Percentiles rank a stretch among this genome's conserved stretches.
These are phyloP conservation scores for Saturnispora serradocipensis DNA, from an alignment of 805 yeast species.

Conservation along the genomic window DNA sequence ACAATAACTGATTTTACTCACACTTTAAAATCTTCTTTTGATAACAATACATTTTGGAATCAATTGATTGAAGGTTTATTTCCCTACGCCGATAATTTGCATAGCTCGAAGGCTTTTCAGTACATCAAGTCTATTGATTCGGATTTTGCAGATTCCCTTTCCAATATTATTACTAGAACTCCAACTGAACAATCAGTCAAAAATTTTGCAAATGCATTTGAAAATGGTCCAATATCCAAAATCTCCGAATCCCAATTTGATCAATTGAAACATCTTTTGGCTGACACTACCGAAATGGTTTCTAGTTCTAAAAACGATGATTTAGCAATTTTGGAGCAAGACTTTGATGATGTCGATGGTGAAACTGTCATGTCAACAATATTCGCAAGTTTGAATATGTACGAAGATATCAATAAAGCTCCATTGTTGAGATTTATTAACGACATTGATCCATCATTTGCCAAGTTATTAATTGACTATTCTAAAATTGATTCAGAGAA, in stretches of 20 bases:
- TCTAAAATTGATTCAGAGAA: slow-evolving; percentile 16
- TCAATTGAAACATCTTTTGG: slow-evolving; percentile 7
- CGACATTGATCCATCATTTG: slow-evolving; percentile 21
- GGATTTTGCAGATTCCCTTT: slow-evolving; percentile 16
- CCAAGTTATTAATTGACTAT: slow-evolving; percentile 16
- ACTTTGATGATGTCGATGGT: slow-evolving; percentile 9
- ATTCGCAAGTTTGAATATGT: slow-evolving; percentile 19
- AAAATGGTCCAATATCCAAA: slow-evolving; percentile 15
- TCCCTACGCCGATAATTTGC: slow-evolving; percentile 13
- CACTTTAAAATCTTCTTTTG: slow-evolving; percentile 13
- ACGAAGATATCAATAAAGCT: slow-evolving; percentile 16
- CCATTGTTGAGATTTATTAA: slow-evolving; percentile 17
- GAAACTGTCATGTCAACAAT: slow-evolving; percentile 13
- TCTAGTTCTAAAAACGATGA: neutral
- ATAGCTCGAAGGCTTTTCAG: slow-evolving; percentile 17
- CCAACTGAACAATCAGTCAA: slow-evolving; percentile 13
- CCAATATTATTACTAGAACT: slow-evolving; percentile 10
- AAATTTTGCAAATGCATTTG: slow-evolving; percentile 11
- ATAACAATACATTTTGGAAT: slow-evolving; percentile 10
- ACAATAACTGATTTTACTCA: slow-evolving; percentile 15
- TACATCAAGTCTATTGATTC: slow-evolving; percentile 16
- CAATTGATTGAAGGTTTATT: slow-evolving; percentile 17
- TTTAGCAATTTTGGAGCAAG: neutral
- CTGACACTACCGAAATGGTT: neutral
- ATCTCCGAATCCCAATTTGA: slow-evolving; percentile 10